Evolutionary conservation across 225 moss, liverwort and hornwort species (phyloP).

Genomic region (Physcomitrellopsis africana): DNA sequence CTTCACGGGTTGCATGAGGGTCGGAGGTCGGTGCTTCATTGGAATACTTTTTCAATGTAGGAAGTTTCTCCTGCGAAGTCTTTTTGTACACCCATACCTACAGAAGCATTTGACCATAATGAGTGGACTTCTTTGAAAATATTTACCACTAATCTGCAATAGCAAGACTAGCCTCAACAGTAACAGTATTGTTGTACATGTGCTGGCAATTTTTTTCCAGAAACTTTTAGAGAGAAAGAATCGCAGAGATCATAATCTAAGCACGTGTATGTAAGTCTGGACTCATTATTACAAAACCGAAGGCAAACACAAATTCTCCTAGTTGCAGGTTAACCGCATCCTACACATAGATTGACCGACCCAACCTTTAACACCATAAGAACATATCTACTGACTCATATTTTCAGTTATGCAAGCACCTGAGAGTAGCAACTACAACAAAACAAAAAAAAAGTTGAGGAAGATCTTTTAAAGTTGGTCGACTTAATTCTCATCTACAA

Average conservation of each 20-base stretch:
- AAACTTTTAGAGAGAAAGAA: background rate
- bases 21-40: slow-evolving; percentile 62
- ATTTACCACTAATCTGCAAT: slow-evolving; percentile 6
- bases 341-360: background rate
- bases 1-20: slow-evolving; percentile 64
- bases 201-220: background rate
- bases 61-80: slow-evolving; percentile 76
- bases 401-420: background rate
- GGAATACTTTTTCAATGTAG: slow-evolving; percentile 81
- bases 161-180: slow-evolving; percentile 4
- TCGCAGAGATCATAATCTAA: background rate
- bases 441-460: background rate
- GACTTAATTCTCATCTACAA: background rate
- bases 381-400: background rate
- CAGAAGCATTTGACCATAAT: slow-evolving; percentile 16
- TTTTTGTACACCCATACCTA: slow-evolving; percentile 99
- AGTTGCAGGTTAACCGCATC: background rate
- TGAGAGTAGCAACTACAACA: background rate
- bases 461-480: background rate
- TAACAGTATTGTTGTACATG: slow-evolving; percentile 14
- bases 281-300: slow-evolving; percentile 10
- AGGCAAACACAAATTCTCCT: slow-evolving; percentile 1
- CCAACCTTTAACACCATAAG: slow-evolving; percentile 5
- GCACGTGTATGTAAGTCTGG: slow-evolving; percentile 17
- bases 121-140: slow-evolving; percentile 9